These are phyloP conservation scores for Verticillium albo-atrum DNA, from an alignment of 2,329 filamentous ascomycete genomes.

Conservation along the genomic window DNA sequence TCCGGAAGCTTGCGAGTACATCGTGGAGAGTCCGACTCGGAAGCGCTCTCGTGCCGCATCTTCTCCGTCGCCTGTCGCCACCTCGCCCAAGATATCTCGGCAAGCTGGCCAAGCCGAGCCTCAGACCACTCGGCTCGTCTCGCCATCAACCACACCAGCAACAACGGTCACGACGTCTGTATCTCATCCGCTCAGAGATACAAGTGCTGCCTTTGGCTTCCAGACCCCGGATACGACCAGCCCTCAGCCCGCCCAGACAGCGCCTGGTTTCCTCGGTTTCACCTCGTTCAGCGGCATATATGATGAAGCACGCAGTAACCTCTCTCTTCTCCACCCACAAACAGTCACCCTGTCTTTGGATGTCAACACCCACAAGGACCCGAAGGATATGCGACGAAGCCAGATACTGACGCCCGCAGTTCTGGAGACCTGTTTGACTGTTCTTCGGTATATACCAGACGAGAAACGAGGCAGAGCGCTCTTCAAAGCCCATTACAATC, in stretches of 20 bases:
- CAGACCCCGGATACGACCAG: neutral
- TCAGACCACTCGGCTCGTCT: neutral
- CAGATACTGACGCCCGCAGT: conserved; percentile 2
- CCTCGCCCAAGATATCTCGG: neutral
- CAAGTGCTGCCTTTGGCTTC: neutral
- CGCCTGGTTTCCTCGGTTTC: conserved; percentile 38
- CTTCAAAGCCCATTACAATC: conserved; percentile 10
- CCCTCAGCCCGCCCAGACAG: conserved; percentile 1
- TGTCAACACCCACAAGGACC: neutral
- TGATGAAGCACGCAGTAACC: conserved; percentile 34
- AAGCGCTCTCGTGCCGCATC: neutral
- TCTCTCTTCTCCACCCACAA: conserved; percentile 24
- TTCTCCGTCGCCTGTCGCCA: neutral
- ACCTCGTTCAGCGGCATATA: conserved; percentile 38
- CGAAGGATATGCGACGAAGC: conserved; percentile 1
- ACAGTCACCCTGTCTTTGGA: neutral
- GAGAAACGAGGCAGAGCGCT: conserved; percentile 3
- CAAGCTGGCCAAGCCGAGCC: neutral
- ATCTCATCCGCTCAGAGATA: neutral
- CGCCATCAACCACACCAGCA: neutral
- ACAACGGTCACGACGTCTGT: neutral
- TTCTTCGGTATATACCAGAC: conserved; percentile 30
- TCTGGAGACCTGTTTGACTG: conserved; percentile 30
- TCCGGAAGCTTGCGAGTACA: neutral
- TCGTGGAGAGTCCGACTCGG: neutral